A percentile compares a stretch with the other conserved stretches of the same genome.
phyloP scores from a whole-genome alignment of 495 filamentous ascomycete genomes.

The Hypoxylon subgilvum region DNA sequence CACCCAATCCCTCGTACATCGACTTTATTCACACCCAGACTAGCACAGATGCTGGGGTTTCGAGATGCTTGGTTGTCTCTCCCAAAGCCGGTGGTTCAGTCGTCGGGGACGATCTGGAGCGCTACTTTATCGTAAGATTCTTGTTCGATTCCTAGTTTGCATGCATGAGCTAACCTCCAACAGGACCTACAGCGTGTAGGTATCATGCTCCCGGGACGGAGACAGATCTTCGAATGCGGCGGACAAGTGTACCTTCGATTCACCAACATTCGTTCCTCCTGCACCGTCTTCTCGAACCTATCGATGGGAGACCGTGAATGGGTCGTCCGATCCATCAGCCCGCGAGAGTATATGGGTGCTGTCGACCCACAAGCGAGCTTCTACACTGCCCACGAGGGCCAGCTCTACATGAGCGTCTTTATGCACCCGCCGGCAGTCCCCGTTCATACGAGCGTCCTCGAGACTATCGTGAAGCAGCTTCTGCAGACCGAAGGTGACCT shows the following conservation, averaged over 20 bases:
- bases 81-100: constrained; percentile 32
- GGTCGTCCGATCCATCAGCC: constrained; percentile 55
- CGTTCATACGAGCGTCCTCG: constrained; percentile 41
- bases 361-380: constrained; percentile 33
- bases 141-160: neutral
- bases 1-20: neutral
- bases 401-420: constrained; percentile 55
- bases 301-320: constrained; percentile 55
- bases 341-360: constrained; percentile 47
- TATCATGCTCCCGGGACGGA: constrained; percentile 37
- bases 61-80: constrained; percentile 47
- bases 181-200: constrained; percentile 47
- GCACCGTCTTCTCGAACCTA: constrained; percentile 53
- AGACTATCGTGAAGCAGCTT: constrained; percentile 54
- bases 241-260: constrained; percentile 61
- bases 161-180: neutral
- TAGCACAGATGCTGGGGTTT: constrained; percentile 48
- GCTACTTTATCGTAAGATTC: constrained; percentile 47
- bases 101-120: constrained; percentile 40
- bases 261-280: constrained; percentile 63
- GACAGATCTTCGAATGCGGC: constrained; percentile 33
- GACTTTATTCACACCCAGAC: constrained; percentile 32
- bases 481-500: constrained; percentile 62
- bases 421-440: constrained; percentile 26
- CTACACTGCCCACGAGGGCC: constrained; percentile 56